These are phyloP conservation scores for Neurospora tetraspora DNA, from an alignment of 495 filamentous ascomycete genomes.

Conservation along the genomic window DNA sequence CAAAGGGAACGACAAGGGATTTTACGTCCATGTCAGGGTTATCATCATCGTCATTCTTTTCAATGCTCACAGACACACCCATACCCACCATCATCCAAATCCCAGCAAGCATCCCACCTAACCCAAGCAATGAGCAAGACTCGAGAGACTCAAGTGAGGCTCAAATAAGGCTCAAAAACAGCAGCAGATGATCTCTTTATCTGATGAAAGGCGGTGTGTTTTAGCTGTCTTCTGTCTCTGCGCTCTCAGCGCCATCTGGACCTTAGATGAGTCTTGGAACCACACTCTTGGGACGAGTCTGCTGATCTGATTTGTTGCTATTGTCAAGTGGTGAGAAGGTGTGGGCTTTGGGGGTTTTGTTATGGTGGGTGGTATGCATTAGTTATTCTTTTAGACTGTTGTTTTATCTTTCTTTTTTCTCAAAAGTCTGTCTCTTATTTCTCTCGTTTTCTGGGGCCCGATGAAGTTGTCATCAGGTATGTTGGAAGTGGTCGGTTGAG, in stretches of 20 bases:
- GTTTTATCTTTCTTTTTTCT: background rate
- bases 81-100: background rate
- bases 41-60: background rate
- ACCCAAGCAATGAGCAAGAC: background rate
- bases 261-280: background rate
- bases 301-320: background rate
- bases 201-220: background rate
- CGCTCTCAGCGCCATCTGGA: too few species aligned
- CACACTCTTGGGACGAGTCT: background rate
- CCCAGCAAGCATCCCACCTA: background rate
- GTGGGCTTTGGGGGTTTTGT: background rate
- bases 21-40: background rate
- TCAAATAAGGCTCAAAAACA: background rate
- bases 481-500: background rate
- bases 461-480: background rate
- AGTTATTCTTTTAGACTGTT: background rate
- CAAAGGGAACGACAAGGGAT: background rate
- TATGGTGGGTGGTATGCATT: background rate
- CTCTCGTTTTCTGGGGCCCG: background rate
- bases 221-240: background rate
- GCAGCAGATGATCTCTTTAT: background rate
- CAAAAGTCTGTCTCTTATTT: background rate
- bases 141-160: background rate
- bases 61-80: background rate
- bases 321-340: background rate